These are phyloP conservation scores for Byssothecium circinans DNA, from an alignment of 2,329 filamentous ascomycete genomes.

Conservation along the genomic window DNA sequence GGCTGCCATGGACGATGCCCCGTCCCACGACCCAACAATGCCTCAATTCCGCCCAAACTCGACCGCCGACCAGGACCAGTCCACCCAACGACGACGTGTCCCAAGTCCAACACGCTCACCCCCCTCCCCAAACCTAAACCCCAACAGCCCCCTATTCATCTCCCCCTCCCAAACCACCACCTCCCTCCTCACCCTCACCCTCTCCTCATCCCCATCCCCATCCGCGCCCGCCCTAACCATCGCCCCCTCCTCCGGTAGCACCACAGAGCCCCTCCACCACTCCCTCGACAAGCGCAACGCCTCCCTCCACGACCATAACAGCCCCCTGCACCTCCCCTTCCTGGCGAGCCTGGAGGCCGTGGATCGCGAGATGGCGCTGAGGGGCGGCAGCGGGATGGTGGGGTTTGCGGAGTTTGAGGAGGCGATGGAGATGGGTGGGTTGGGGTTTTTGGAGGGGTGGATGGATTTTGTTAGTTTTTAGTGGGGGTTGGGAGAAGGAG, in stretches of 20 bases:
- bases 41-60: slow-evolving; percentile 69
- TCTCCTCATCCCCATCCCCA: neutral
- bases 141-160: neutral
- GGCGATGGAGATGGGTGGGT: slow-evolving; percentile 66
- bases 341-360: slow-evolving; percentile 61
- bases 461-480: slow-evolving; percentile 71
- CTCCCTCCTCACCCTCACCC: neutral
- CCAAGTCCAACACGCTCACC: too few relatives aligned
- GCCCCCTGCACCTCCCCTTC: slow-evolving; percentile 31
- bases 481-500: neutral
- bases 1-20: neutral
- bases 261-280: slow-evolving; percentile 13
- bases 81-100: too few relatives aligned
- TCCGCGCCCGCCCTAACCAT: neutral
- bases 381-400: slow-evolving; percentile 79
- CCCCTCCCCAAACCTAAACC: too few relatives aligned
- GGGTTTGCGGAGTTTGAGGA: slow-evolving; percentile 77
- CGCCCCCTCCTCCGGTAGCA: neutral
- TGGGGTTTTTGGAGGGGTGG: slow-evolving; percentile 84
- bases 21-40: slow-evolving; percentile 61
- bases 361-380: slow-evolving; percentile 67
- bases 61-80: slow-evolving; percentile 1
- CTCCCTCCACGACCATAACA: slow-evolving; percentile 18
- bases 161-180: neutral
- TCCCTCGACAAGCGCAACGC: slow-evolving; percentile 7